Percentiles rank a stretch among this genome's conserved stretches.
phyloP scores from a whole-genome alignment of 2,329 filamentous ascomycete genomes.

The Botrytis squamosa region DNA sequence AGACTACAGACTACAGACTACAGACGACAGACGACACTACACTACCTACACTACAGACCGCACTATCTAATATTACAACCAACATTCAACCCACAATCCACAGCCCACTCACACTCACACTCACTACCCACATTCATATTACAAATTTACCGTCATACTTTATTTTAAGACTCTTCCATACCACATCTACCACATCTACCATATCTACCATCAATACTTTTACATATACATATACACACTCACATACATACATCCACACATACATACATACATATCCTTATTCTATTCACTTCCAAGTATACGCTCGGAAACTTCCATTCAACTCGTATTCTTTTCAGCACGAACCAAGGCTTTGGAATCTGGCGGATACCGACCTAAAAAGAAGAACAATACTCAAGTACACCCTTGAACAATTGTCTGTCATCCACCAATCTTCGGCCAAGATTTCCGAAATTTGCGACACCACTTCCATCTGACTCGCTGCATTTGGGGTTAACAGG shows the following conservation, averaged over 20 bases:
- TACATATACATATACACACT: background rate
- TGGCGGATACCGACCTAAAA: background rate
- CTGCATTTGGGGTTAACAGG: background rate
- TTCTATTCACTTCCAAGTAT: background rate
- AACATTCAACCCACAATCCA: background rate
- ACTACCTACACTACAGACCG: background rate
- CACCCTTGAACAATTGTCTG: conserved; percentile 13
- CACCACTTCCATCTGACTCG: conserved; percentile 16
- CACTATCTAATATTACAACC: background rate
- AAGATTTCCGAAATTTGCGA: conserved; percentile 20
- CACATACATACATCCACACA: too few species aligned
- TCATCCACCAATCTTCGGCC: conserved; percentile 14
- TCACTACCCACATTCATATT: background rate
- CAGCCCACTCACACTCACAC: background rate
- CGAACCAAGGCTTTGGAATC: conserved; percentile 14
- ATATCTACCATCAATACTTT: background rate
- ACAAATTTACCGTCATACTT: conserved; percentile 3
- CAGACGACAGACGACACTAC: background rate
- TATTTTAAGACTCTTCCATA: background rate
- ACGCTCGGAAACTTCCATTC: background rate
- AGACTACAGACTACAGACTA: background rate
- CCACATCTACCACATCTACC: too few species aligned
- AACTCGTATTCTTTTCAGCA: background rate
- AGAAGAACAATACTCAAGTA: background rate
- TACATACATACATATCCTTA: background rate